Evolutionary conservation across 2,329 filamentous ascomycete genomes (phyloP).

Genomic region (Aspergillus neotritici): DNA sequence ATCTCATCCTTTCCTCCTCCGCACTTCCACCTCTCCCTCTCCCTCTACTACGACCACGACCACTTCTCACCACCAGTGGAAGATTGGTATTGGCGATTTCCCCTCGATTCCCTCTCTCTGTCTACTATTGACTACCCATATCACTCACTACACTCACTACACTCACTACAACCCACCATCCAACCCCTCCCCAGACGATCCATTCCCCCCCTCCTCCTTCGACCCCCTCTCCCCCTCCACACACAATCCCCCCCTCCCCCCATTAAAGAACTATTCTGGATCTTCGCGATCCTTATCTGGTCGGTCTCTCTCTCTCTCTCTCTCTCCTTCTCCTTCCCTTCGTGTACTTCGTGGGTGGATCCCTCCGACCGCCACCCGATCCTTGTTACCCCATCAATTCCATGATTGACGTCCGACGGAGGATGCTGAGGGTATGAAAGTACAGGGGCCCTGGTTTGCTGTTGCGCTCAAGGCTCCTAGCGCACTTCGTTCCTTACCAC

Average conservation of each 20-base stretch:
- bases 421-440: slow-evolving; percentile 39
- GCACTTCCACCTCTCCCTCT: too few species aligned
- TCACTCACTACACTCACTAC: too few species aligned
- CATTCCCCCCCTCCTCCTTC: slow-evolving; percentile 2
- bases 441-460: slow-evolving; percentile 33
- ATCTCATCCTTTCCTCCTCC: slow-evolving; percentile 5
- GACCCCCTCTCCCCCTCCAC: too few species aligned
- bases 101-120: too few species aligned
- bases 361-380: not conserved
- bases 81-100: too few species aligned
- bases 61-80: too few species aligned
- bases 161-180: too few species aligned
- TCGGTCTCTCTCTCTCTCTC: not conserved
- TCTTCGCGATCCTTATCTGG: not conserved
- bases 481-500: slow-evolving; percentile 26
- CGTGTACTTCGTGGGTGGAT: not conserved
- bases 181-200: slow-evolving; percentile 8
- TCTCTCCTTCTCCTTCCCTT: slow-evolving; percentile 1
- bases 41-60: too few species aligned
- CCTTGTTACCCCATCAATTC: too few species aligned
- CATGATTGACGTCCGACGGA: slow-evolving; percentile 13
- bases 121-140: too few species aligned
- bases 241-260: not conserved
- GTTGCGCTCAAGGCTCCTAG: slow-evolving; percentile 39
- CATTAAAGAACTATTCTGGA: not conserved